Base-by-base conservation (phyloP, 805 yeast species). In the baker's yeast (Saccharomyces cerevisiae) region DNA sequence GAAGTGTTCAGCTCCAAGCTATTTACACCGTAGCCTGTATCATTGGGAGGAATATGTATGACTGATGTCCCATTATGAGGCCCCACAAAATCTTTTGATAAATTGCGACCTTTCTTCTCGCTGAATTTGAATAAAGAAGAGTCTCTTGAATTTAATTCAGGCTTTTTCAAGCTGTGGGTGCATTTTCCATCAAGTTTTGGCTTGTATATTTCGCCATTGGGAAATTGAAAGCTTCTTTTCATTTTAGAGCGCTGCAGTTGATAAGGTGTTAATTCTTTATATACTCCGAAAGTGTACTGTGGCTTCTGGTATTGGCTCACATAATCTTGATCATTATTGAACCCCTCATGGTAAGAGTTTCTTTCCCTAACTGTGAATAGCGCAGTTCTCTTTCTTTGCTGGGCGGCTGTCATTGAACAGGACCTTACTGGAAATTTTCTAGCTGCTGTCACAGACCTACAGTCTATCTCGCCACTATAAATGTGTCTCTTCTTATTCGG, bases 171-270 rank as follows among this genome's bases (percentile, higher is more conserved):
- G 11, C 24, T 17, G 24, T 17, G 22, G 8, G 43, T 6, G 24
- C 11, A 8, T 36, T 17, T 36, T 8, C 43, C 43, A 17, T 36
- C 43, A 36, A 13, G 24, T 10, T 17, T 63, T 36, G 72, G 71
- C 1, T 68, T 69, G 49, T 67, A 69, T 32, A 51, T 59, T 43
- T 69, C 72, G 26, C 72, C 72, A 56, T 69, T 69, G 0, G 69
- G 66, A 47, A 69, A 69, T 51, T 59, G 61, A 46, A 68, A 69
- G 13, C 65, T 55, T 4, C 30, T 57, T 51, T 57, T 59, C 72
- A 68, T 68, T 50, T 61, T 64, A 22, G 52, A 56, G 51, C 66
- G 61, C 53, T 67, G 71, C 46, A 61, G 28, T 50, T 68, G 68
- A 51, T 61, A 66, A 17, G 69, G 67, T 3, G 70, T 63, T 47